Evolutionary conservation across 163 green algal species (phyloP).

Genomic region (Coccomyxa subellipsoidea): DNA sequence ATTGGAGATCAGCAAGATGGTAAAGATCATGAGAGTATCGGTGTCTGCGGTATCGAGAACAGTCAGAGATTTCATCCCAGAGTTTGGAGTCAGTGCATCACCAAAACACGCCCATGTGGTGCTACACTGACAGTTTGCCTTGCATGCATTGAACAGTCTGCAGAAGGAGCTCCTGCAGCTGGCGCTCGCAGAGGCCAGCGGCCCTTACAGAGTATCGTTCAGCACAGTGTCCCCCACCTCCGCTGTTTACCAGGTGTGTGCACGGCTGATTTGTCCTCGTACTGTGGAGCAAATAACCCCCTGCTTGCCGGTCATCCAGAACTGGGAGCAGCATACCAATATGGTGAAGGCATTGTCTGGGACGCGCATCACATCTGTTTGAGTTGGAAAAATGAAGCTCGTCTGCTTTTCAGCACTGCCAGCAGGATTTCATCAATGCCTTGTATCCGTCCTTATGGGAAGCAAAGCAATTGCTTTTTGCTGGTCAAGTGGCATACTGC

Average conservation of each 20-base stretch:
- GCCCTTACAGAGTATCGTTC: not conserved
- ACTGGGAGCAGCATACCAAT: not conserved
- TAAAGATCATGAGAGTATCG: no score
- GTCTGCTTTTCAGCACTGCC: not conserved
- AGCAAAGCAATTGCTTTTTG: no score
- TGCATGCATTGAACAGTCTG: no score
- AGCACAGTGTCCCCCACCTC: constrained; percentile 2
- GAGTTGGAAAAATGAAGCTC: no score
- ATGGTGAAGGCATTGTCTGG: not conserved
- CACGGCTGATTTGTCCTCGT: not conserved
- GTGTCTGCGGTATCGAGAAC: no score
- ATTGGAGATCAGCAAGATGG: no score
- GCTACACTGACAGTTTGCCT: not conserved
- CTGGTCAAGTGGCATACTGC: no score
- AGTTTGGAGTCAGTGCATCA: not conserved
- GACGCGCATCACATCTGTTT: not conserved
- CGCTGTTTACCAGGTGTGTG: not conserved
- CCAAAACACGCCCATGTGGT: not conserved
- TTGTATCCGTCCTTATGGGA: no score
- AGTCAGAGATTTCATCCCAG: no score
- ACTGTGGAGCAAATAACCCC: not conserved
- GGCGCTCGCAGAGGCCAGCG: not conserved
- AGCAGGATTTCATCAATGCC: not conserved
- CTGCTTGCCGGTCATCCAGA: not conserved
- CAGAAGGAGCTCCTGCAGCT: not conserved